These are phyloP conservation scores for Magnaporthiopsis poae DNA, from an alignment of 2,329 filamentous ascomycete genomes.

Conservation along the genomic window DNA sequence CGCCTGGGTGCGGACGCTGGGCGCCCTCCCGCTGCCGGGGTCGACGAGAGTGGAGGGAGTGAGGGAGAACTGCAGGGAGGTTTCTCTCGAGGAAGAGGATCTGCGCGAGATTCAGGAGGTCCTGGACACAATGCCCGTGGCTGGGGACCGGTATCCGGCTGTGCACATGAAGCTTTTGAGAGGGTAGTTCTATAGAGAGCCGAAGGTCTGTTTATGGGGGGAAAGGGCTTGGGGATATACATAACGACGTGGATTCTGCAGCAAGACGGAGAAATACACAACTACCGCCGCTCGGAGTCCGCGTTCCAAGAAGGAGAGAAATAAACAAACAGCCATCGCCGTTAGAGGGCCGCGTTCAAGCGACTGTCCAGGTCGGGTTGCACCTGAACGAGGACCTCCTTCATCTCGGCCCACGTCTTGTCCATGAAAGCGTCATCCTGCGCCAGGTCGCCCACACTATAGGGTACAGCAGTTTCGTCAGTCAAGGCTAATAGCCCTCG, in stretches of 20 bases:
- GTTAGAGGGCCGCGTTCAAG: neutral
- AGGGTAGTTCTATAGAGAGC: no score
- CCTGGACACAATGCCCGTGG: neutral
- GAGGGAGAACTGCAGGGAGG: neutral
- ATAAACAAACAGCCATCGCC: no score
- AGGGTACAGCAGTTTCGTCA: neutral
- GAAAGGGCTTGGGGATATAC: no score
- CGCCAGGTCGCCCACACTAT: slow-evolving; percentile 4
- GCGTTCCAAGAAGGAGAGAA: no score
- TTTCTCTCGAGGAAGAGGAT: neutral
- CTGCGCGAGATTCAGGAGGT: neutral
- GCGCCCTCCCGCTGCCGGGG: no score
- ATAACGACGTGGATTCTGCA: no score
- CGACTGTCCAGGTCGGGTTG: neutral
- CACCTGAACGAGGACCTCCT: neutral
- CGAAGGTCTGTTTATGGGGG: no score
- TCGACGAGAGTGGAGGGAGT: neutral
- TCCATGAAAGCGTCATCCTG: slow-evolving; percentile 3
- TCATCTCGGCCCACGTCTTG: slow-evolving; percentile 1
- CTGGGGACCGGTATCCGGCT: neutral
- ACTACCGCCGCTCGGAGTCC: no score
- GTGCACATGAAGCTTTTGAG: neutral
- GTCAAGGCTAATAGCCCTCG: neutral
- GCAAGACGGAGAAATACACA: no score
- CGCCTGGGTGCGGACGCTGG: neutral